Conservation (phyloP, 2,329 filamentous ascomycete genomes). For the Neofusicoccum parvum region DNA sequence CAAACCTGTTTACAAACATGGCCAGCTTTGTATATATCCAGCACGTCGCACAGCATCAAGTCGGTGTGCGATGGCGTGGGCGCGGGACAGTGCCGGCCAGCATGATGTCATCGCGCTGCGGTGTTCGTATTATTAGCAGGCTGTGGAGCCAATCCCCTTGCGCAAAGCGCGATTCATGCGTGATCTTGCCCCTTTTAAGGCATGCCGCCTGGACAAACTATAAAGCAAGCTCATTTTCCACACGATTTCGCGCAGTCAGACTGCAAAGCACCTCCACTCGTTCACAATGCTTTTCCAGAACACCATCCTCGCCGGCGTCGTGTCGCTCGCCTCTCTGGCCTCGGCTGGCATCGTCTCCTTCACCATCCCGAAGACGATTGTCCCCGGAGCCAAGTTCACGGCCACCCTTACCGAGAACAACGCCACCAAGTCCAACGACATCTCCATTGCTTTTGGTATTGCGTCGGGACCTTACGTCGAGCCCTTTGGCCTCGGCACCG, state of each 20-base stretch:
- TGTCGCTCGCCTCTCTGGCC: slow-evolving; percentile 4
- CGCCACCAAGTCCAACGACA: slow-evolving; percentile 4
- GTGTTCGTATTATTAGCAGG: neutral
- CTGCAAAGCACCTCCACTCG: neutral
- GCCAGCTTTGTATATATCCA: no score
- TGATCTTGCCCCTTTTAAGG: slow-evolving; percentile 5
- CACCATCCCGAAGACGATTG: slow-evolving; percentile 6
- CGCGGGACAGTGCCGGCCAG: neutral
- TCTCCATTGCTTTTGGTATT: slow-evolving; percentile 11
- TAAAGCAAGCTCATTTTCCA: neutral
- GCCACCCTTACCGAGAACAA: slow-evolving; percentile 6
- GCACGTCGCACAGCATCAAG: no score
- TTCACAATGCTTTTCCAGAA: neutral
- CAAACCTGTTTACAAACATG: no score
- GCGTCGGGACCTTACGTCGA: neutral
- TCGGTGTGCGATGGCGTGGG: neutral
- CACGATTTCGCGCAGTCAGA: neutral
- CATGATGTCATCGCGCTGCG: neutral
- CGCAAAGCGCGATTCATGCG: neutral
- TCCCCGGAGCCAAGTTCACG: slow-evolving; percentile 2
- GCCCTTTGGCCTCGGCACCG: neutral
- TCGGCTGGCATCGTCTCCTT: slow-evolving; percentile 14
- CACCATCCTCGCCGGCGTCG: slow-evolving; percentile 8
- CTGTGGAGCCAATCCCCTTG: neutral
- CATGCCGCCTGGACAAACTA: neutral